Base-by-base conservation (phyloP, 106 monocot genomes). In the Dendrobium nobile region DNA sequence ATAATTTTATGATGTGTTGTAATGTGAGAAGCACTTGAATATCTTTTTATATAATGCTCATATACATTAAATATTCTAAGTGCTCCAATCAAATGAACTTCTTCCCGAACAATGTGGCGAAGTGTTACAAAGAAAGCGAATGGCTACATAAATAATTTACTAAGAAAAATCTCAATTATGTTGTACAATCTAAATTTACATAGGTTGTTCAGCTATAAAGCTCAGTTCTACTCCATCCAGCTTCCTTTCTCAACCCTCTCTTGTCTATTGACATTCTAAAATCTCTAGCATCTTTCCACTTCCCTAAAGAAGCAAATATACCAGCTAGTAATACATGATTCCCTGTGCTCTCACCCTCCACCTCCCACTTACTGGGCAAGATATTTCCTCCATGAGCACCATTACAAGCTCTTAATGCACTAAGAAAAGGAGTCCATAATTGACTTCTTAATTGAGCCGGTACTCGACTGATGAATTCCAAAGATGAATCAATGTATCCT, bases 191-290 rank as follows among this genome's bases (percentile, higher is more conserved):
- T 37, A 37, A 9, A 70, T 70, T 16, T 13, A 37, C 33, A 37
- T 11, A 67, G 28, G 11, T 44, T 44, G 19, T 67, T 81, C 33
- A 84, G 75, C 65, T 65, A 31, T 20, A 4, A 67, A 77, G 28
- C 37, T 85, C 84, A 73, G 82, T 77, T 58, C 72, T 84, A 75
- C 84, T 89, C 87, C 82, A 89, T 41, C 89, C 89, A 47, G 82
- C 79, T 78, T 89, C 55, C 67, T 89, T 89, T 24, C 77, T 56
- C 58, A 87, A 67, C 31, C 82, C 87, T 80, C 33, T 82, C 79
- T 80, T 72, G 44, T 80, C 79, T 45, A 89, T 77, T 22, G 75
- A 72, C 17, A 51, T 77, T 61, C 89, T 89, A 45, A 82, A 79
- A 9, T 27, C 54, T 59, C 41, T 61, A 13, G 81, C 89, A 51